Base-by-base conservation (phyloP, 495 filamentous ascomycete species). In the Coniosporium apollinis region DNA sequence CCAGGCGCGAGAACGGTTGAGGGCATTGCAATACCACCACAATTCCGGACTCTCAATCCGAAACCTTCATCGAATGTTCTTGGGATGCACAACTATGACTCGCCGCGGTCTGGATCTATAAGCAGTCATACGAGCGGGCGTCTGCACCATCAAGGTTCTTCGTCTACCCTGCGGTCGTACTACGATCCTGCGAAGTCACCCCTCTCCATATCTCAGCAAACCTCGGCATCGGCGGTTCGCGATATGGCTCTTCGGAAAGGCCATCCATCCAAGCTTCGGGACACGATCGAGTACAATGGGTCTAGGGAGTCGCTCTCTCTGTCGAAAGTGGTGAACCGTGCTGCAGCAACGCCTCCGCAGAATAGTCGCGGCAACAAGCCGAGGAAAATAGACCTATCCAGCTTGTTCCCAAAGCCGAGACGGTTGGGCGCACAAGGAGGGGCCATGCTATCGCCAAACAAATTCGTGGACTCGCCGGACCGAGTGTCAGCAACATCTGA, bases 121-220 rank as follows among this genome's bases (percentile, higher is more conserved):
- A 19, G 31, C 19, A 50, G 47, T 30, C 36, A 39, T 5, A 30
- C 38, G 4, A 50, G 36, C 29, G 33, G 34, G 16, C 36, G 20
- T 13, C 20, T 51, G 13, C 34, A 41, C 9, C 29, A 37, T 2
- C 29, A 45, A 18, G 36, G 18, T 10, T 55, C 49, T 5, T 47
- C 48, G 17, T 49, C 49, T 9, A 55, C 51, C 28, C 43, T 49
- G 34, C 51, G 45, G 15, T 48, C 51, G n/a, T 43, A 47, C 37
- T 57, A 57, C 47, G 49, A 57, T 22, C 13, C 53, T 6, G 33
- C 49, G 6, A 48, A 37, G 19, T 49, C 44, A 21, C 54, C 55
- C 5, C 39, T 46, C 6, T 33, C 46, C 14, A 41, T 57, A 9
- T 54, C 53, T 7, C 57, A 60, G 37, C 57, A 58, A 39, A 55